These are phyloP conservation scores for Hypericum androsaemum DNA, from an alignment of 345 rosid genomes.

Conservation along the genomic window DNA sequence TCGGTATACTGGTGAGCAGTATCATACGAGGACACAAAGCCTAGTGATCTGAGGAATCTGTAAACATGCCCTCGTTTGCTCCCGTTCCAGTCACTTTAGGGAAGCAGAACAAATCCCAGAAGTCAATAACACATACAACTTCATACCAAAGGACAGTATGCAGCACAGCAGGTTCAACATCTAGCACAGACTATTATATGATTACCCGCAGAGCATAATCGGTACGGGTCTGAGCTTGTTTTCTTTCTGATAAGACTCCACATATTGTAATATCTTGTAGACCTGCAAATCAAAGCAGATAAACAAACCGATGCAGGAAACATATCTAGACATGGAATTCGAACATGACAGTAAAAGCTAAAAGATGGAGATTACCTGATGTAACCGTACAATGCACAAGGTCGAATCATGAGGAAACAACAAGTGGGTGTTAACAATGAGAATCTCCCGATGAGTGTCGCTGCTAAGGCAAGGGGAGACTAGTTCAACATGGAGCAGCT, in stretches of 20 bases:
- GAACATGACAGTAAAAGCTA: no score
- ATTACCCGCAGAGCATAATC: no score
- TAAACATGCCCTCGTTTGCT: constrained; percentile 26
- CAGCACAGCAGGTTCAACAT: no score
- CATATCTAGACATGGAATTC: no score
- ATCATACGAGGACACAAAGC: constrained; percentile 24
- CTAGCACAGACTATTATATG: no score
- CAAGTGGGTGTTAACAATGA: constrained; percentile 84
- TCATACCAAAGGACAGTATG: no score
- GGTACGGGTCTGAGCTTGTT: neutral
- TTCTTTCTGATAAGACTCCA: constrained; percentile 60
- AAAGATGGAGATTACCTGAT: constrained; percentile 29
- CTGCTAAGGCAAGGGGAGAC: constrained; percentile 33
- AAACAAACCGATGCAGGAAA: no score
- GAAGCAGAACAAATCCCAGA: neutral
- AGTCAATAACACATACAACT: no score
- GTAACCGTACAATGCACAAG: constrained; percentile 62
- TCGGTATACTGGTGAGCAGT: constrained; percentile 23
- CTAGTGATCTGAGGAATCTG: constrained; percentile 24
- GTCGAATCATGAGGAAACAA: constrained; percentile 86
- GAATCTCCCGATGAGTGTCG: constrained; percentile 47
- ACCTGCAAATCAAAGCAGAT: constrained; percentile 33
- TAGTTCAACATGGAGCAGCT: constrained; percentile 71
- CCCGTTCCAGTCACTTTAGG: constrained; percentile 23
- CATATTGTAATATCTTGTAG: constrained; percentile 64